Conservation (phyloP, 768 basidiomycete species). For the Lactarius akahatsu region DNA sequence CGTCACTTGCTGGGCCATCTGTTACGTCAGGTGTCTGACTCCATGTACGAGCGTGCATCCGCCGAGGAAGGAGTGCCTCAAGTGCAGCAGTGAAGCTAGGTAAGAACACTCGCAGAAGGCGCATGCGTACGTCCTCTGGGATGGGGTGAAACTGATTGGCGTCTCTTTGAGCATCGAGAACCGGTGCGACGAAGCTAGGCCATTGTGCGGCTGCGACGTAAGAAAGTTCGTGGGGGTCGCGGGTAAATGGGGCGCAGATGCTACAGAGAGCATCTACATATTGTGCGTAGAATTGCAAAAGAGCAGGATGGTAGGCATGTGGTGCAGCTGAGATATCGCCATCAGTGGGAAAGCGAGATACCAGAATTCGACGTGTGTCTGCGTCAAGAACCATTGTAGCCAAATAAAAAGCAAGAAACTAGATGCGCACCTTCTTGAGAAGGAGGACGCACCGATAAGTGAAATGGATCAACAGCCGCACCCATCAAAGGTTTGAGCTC, state of each 20-base stretch:
- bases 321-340: constrained; percentile 21
- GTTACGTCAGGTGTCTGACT: constrained; percentile 47
- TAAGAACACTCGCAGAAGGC: constrained; percentile 61
- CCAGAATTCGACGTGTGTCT: constrained; percentile 42
- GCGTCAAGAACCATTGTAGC: not conserved
- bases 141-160: constrained; percentile 14
- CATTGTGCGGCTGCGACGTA: constrained; percentile 79
- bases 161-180: constrained; percentile 48
- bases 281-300: constrained; percentile 62
- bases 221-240: constrained; percentile 65
- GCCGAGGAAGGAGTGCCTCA: constrained; percentile 66
- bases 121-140: constrained; percentile 54
- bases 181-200: constrained; percentile 74
- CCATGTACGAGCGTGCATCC: constrained; percentile 65
- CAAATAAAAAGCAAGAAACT: not conserved
- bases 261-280: constrained; percentile 59
- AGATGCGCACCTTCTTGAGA: constrained; percentile 55
- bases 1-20: constrained; percentile 6
- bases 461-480: constrained; percentile 71
- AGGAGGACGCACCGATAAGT: constrained; percentile 53
- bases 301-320: constrained; percentile 51
- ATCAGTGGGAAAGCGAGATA: constrained; percentile 39
- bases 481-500: constrained; percentile 68
- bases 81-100: constrained; percentile 61
- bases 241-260: constrained; percentile 61